These are phyloP conservation scores for Fistulifera solaris DNA, from an alignment of 108 stramenopile genomes.

Conservation along the genomic window DNA sequence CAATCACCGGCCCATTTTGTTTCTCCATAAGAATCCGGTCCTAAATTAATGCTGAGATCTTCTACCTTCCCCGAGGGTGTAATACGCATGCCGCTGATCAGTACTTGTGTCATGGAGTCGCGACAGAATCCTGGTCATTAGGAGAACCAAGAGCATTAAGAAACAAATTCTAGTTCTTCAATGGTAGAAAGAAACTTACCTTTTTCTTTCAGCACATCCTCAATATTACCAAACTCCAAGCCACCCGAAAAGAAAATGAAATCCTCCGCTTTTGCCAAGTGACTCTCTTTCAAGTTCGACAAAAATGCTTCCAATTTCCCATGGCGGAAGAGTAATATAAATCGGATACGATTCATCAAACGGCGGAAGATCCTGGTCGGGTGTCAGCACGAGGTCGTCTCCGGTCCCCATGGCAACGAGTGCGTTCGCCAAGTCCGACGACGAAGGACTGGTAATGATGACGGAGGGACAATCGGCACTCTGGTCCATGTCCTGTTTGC, in stretches of 20 bases:
- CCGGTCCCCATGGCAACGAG: slow-evolving; percentile 46
- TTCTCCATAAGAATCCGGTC: slow-evolving; percentile 52
- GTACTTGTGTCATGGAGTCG: slow-evolving; percentile 69
- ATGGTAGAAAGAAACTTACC: neutral
- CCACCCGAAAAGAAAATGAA: slow-evolving; percentile 78
- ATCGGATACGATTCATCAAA: slow-evolving; percentile 58
- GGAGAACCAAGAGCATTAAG: neutral
- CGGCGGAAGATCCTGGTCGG: slow-evolving; percentile 44
- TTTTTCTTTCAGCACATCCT: slow-evolving; percentile 46
- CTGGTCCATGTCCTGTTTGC: slow-evolving; percentile 54
- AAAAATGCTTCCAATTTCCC: slow-evolving; percentile 47
- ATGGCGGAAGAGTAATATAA: slow-evolving; percentile 63
- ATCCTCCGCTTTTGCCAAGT: slow-evolving; percentile 42
- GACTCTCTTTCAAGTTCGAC: slow-evolving; percentile 39
- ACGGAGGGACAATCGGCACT: slow-evolving; percentile 57
- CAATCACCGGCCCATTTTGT: slow-evolving; percentile 72
- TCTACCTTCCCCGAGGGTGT: slow-evolving; percentile 26
- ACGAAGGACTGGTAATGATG: slow-evolving; percentile 40
- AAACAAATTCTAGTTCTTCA: neutral
- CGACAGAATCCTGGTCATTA: slow-evolving; percentile 48
- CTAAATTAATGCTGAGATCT: slow-evolving; percentile 48
- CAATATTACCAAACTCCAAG: slow-evolving; percentile 58
- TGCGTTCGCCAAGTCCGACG: slow-evolving; percentile 38
- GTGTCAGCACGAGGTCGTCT: slow-evolving; percentile 51
- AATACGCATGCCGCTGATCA: slow-evolving; percentile 49